These are phyloP conservation scores for Chrysosporium keratinophilum DNA, from an alignment of 2,329 filamentous ascomycete genomes.

Conservation along the genomic window DNA sequence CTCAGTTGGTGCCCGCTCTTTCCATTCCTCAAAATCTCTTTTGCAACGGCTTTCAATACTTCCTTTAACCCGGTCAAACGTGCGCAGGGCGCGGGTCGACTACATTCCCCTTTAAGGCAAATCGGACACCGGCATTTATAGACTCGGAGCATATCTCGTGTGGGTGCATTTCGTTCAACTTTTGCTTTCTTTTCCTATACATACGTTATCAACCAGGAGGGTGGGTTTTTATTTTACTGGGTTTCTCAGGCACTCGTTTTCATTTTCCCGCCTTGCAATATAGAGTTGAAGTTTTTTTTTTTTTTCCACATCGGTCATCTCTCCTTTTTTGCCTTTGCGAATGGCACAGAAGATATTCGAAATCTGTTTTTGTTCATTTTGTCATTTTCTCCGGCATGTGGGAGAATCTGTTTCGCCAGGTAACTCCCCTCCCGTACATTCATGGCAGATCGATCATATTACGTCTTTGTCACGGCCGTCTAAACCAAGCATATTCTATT, in stretches of 20 bases:
- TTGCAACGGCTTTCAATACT: conserved; percentile 7
- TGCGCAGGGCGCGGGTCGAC: conserved; percentile 16
- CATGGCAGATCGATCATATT: conserved; percentile 8
- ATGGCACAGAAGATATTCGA: neutral
- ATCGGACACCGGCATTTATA: conserved; percentile 18
- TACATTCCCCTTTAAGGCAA: conserved; percentile 8
- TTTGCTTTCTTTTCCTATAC: conserved; percentile 2
- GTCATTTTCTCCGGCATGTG: neutral
- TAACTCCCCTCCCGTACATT: neutral
- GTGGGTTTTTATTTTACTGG: conserved; percentile 10
- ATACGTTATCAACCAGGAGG: conserved; percentile 8
- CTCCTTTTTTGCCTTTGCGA: neutral
- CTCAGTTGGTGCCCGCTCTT: neutral
- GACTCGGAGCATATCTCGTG: conserved; percentile 18
- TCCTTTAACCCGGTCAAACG: conserved; percentile 12
- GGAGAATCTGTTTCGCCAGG: neutral
- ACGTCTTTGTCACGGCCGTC: conserved; percentile 15
- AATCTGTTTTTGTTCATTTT: neutral
- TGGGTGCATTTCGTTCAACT: conserved; percentile 11
- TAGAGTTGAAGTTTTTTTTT: neutral
- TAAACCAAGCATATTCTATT: conserved; percentile 9
- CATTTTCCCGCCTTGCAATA: neutral
- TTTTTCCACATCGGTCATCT: neutral
- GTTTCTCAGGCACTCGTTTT: conserved; percentile 3
- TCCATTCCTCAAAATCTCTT: neutral